Base-by-base conservation (phyloP, 108 stramenopile species). In the Seminavis robusta region DNA sequence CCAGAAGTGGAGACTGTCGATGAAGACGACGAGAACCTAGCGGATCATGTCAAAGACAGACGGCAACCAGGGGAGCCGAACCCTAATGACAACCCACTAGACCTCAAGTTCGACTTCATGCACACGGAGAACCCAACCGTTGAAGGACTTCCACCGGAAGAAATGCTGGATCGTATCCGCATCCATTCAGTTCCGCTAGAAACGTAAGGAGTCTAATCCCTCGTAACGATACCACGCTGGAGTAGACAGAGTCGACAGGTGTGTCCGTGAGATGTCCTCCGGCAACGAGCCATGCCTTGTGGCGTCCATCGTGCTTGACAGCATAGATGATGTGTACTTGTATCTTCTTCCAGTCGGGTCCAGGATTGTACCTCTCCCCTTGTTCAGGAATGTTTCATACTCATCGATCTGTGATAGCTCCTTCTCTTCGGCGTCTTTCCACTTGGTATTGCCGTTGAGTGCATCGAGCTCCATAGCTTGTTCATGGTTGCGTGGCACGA, bases 261-360 rank as follows among this genome's bases (percentile, higher is more conserved):
- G 61, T 38, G 0, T 67, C 68, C 0, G 67, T 70, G 0, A 60
- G 17, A 20, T 76, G 62, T 1, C 65, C 73, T 36, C 39, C 65
- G 20, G 47, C 73, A 20, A 74, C 73, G 1, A 63, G 30, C 16
- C 63, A 39, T 4, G 65, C 67, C 56, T 76, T 76, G 40, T 45
- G 58, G 0, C 60, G 21, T 9, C 36, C 33, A 37, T 72, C 52
- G 28, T 77, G 76, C 62, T 77, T 77, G 16, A 57, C 48, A n/a
- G 43, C 72, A 43, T 51, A 79, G 16, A 73, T 54, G 3, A 64
- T 11, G 41, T 77, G 71, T 2, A 69, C 47, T 25, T 41, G 26
- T 20, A 69, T 77, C 50, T 45, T 63, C 45, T 73, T 28, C 44
- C 43, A 73, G 15, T 48, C 52, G 2, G 5, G 11, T 3, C 27